Base-by-base conservation (phyloP, 2,329 filamentous ascomycete genomes). In the Colletotrichum sp. region DNA sequence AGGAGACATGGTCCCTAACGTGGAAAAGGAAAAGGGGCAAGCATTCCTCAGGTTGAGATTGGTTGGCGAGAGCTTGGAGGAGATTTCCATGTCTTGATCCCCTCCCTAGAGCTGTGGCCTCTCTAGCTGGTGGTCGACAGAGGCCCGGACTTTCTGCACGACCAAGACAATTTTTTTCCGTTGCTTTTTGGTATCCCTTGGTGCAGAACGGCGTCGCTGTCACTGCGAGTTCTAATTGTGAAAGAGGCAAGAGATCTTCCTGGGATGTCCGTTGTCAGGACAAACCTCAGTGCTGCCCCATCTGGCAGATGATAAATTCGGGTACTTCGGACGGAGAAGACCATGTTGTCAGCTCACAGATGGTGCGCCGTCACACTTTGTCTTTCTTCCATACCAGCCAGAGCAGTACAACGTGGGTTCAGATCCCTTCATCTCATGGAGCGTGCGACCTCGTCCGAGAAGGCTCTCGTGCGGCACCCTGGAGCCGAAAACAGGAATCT, bases 341-440 rank as follows among this genome's bases (percentile, higher is more conserved):
- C 33, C 62, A 51, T 29, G 61, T 33, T 36, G 62, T 43, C 68
- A 36, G 62, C 43, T 57, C 36, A 38, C 11, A 27, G 47, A 71
- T 63, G 70, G 65, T 72, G 47, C 65, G 47, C 58, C 34, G 55
- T 67, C 55, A 57, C 69, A 67, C 57, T n/a, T 24, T 66, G 71
- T 71, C 62, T 73, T 69, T 71, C 29, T n/a, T 67, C 68, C 68
- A 71, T 63, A 66, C 68, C 68, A 71, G 68, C 55, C 57, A 71
- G 21, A 57, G 55, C 57, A 27, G 36, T 47, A 69, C 66, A 27
- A 33, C 66, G 29, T 66, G 61, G 68, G 58, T 58, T 43, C 54
- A 73, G 38, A 66, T 54, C 61, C 70, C 55, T 73, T 62, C 72
- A 72, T 63, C 62, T 67, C 62, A n/a, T 38, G 29, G 4, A 61